Evolutionary conservation across 129 eudicot genomes (phyloP).

Genomic region (Flaveria robusta): DNA sequence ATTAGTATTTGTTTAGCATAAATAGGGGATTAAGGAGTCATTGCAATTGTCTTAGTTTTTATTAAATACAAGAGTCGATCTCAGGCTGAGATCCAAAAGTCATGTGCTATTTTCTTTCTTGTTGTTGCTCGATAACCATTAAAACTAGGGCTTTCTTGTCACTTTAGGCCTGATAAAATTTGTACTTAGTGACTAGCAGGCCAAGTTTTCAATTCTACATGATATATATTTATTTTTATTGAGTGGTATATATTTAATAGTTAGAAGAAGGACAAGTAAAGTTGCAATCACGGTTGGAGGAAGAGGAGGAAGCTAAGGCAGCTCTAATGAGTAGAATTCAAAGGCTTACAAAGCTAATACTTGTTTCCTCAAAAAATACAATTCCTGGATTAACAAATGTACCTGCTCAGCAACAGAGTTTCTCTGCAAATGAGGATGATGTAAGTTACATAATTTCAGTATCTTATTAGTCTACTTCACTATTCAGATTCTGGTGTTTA

Average conservation of each 20-base stretch:
- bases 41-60: too few relatives aligned
- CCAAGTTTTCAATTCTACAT: not conserved
- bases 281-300: conserved; percentile 96
- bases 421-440: conserved; percentile 65
- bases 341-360: conserved; percentile 92
- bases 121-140: too few relatives aligned
- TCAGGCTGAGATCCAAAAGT: too few relatives aligned
- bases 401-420: conserved; percentile 56
- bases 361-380: conserved; percentile 89
- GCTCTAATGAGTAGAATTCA: conserved; percentile 99
- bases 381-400: conserved; percentile 68
- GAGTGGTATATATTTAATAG: conserved; percentile 43
- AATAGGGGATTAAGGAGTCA: too few relatives aligned
- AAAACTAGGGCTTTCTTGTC: not conserved
- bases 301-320: conserved; percentile 98
- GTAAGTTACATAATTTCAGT: conserved; percentile 48
- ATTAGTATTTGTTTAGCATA: too few relatives aligned
- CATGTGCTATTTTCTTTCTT: too few relatives aligned
- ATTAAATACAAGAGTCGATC: too few relatives aligned
- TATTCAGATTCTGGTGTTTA: conserved; percentile 18
- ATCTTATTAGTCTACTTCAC: not conserved
- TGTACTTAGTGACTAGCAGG: not conserved
- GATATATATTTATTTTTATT: not conserved
- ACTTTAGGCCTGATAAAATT: not conserved
- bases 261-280: conserved; percentile 98